Base-by-base conservation (phyloP, 306 rosid genomes). In the Adenanthera pavonina region DNA sequence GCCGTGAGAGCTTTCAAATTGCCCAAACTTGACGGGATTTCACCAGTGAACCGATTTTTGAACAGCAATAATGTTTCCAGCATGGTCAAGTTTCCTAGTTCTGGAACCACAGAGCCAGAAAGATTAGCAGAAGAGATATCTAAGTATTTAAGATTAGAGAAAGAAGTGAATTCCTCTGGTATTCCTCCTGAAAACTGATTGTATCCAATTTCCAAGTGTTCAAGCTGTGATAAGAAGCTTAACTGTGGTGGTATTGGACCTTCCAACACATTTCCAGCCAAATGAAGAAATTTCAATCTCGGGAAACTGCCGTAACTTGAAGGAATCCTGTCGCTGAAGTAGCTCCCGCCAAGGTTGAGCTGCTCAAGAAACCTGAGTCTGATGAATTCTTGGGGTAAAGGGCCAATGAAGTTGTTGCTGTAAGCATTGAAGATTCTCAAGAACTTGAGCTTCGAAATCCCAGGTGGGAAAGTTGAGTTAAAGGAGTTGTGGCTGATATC, bases 271-370 rank as follows among this genome's bases (percentile, higher is more conserved):
- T 95, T 95, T 41, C 99, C 99, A 12, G 94, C 94, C 54, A 95
- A 78, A 74, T 87, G 6, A 11, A 95, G 85, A 35, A 81, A 51
- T 84, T 84, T 89, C 72, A 95, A 78, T 78, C 91, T 84, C 0
- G 87, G 83, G 52, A 95, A 75, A 19, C 77, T 83, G 62, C 98
- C 96, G 52, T 93, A 95, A 7, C 72, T 67, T 46, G 80, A 54
- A 7, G 99, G 99, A 72, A 95, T 89, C 5, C 30, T 60, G 34
- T 84, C 94, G 2, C 33, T 74, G 89, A 95, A 95, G 90, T 95
- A 93, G 89, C 99, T 95, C 49, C 99, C 99, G 2, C 97, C 95
- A 46, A 95, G 97, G 88, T 91, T 92, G 62, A 95, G 97, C 9
- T 86, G 85, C 76, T 95, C 94, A 0, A 95, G 94, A 56, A 68